phyloP scores from a whole-genome alignment of 257 asterid species.

The Gentiana straminea region DNA sequence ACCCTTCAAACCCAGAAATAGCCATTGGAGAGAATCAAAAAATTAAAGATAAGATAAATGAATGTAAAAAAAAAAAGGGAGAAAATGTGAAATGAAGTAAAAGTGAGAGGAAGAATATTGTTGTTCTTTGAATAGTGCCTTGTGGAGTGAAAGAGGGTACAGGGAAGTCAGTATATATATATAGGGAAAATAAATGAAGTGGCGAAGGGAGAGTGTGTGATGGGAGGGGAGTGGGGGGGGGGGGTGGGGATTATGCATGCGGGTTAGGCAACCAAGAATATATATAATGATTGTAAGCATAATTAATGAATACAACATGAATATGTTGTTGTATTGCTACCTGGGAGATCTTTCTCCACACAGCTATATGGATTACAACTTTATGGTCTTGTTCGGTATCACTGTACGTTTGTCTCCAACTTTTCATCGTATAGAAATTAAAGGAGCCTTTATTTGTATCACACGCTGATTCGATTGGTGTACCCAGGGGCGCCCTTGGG shows the following conservation, averaged over 20 bases:
- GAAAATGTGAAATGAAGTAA: not conserved
- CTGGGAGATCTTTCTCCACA: slow-evolving; percentile 31
- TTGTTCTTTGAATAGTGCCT: slow-evolving; percentile 7
- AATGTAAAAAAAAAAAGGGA: too few species aligned
- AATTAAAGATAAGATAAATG: not conserved
- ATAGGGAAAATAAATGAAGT: slow-evolving; percentile 1
- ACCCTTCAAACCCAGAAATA: slow-evolving; percentile 90
- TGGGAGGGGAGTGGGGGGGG: not conserved
- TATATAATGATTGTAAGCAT: slow-evolving; percentile 56
- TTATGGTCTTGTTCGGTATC: slow-evolving; percentile 1
- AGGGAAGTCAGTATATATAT: slow-evolving; percentile 52
- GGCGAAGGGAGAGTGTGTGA: slow-evolving; percentile 4
- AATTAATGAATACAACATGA: slow-evolving; percentile 89
- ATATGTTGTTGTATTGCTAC: slow-evolving; percentile 23
- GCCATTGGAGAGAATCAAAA: slow-evolving; percentile 38
- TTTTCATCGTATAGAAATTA: too few species aligned
- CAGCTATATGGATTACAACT: slow-evolving; percentile 42
- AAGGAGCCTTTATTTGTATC: too few species aligned
- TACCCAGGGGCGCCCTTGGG: too few species aligned
- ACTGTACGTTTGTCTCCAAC: too few species aligned
- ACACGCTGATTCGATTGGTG: too few species aligned
- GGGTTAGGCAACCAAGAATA: slow-evolving; percentile 60
- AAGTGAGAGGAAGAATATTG: not conserved
- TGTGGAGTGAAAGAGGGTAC: slow-evolving; percentile 42
- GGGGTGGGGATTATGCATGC: slow-evolving; percentile 39